phyloP scores from a whole-genome alignment of 352 stramenopile genomes.

The Pythium sp. region DNA sequence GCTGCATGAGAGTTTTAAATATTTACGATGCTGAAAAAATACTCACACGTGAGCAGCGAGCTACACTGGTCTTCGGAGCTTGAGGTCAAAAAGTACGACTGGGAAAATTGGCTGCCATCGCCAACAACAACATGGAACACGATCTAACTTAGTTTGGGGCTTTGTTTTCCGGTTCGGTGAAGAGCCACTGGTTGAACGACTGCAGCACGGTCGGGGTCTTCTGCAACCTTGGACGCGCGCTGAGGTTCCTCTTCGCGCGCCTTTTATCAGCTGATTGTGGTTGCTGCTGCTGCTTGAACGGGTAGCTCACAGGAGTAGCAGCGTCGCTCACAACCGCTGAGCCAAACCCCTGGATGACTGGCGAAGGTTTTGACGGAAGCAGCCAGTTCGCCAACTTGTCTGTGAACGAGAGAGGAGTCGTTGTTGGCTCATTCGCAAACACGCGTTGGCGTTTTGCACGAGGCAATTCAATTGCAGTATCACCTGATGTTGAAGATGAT shows the following conservation, averaged over 20 bases:
- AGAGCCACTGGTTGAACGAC: constrained; percentile 59
- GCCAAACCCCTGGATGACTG: neutral
- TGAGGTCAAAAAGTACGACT: neutral
- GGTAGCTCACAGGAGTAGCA: constrained; percentile 19
- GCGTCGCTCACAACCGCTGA: neutral
- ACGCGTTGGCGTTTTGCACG: constrained; percentile 46
- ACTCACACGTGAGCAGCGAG: neutral
- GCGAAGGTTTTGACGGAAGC: constrained; percentile 25
- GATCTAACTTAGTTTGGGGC: constrained; percentile 17
- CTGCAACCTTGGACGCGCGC: constrained; percentile 13
- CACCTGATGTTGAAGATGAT: constrained; percentile 19
- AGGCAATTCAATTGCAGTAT: constrained; percentile 17
- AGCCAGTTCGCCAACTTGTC: constrained; percentile 60
- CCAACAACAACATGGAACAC: neutral
- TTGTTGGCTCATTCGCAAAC: constrained; percentile 25
- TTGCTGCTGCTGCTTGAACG: constrained; percentile 27
- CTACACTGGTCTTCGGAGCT: neutral
- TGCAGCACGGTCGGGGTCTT: constrained; percentile 33
- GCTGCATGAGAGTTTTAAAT: constrained; percentile 2
- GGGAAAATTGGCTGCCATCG: neutral
- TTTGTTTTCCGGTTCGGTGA: constrained; percentile 41
- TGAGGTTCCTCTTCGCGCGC: constrained; percentile 6
- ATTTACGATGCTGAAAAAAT: neutral
- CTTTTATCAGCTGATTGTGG: constrained; percentile 3
- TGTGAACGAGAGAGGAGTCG: constrained; percentile 40